These are phyloP conservation scores for Mycosphaerella arachidis DNA, from an alignment of 2,329 filamentous ascomycete species.

Conservation along the genomic window DNA sequence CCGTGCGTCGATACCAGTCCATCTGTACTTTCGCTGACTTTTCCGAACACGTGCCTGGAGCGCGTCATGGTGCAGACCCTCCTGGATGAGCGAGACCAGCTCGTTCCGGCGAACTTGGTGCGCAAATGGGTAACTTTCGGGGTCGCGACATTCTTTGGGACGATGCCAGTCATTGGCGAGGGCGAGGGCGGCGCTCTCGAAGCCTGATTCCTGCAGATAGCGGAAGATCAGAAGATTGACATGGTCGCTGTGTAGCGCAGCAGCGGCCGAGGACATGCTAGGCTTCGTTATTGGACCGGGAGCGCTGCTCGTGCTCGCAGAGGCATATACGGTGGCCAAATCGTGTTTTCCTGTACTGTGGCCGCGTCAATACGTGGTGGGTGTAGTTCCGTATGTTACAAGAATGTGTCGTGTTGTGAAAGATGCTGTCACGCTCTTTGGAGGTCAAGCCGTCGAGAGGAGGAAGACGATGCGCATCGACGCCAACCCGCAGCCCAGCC, in stretches of 20 bases:
- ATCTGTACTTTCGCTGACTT: conserved; percentile 24
- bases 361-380: background rate
- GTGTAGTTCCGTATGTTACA: background rate
- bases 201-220: conserved; percentile 43
- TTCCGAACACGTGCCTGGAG: conserved; percentile 24
- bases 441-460: background rate
- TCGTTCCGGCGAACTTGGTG: conserved; percentile 55
- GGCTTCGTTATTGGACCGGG: conserved; percentile 3
- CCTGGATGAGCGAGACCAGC: conserved; percentile 59
- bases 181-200: conserved; percentile 45
- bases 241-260: conserved; percentile 53
- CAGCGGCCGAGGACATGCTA: conserved; percentile 22
- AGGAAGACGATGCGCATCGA: background rate
- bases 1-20: conserved; percentile 23
- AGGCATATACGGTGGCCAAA: background rate
- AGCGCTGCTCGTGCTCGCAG: background rate
- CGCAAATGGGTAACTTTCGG: conserved; percentile 58
- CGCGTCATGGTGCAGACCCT: conserved; percentile 52
- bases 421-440: background rate
- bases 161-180: conserved; percentile 60
- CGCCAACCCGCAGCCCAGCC: too few species aligned
- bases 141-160: conserved; percentile 41
- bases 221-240: conserved; percentile 68
- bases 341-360: background rate
- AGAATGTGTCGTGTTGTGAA: background rate